Evolutionary conservation across 2,329 filamentous ascomycete species (phyloP).

Genomic region (Exophiala xenobiotica): DNA sequence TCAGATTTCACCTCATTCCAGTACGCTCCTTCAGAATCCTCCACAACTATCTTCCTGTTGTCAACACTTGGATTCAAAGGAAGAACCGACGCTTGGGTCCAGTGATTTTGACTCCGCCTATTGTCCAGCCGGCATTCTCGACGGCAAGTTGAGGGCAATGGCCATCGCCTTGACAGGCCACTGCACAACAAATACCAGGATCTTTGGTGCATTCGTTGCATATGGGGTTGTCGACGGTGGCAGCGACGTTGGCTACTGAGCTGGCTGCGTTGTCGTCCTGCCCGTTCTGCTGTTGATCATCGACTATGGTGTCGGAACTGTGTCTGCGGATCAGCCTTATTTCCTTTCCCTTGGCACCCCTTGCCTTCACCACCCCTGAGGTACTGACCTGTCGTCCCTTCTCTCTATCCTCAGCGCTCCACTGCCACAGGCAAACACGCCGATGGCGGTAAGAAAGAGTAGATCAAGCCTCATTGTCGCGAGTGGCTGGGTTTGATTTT

Average conservation of each 20-base stretch:
- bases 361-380: too few species aligned
- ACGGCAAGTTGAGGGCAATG: slow-evolving; percentile 5
- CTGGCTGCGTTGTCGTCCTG: slow-evolving; percentile 3
- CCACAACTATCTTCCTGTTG: too few species aligned
- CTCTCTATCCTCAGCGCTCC: slow-evolving; percentile 7
- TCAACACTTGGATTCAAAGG: too few species aligned
- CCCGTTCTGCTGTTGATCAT: neutral
- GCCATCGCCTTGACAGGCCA: slow-evolving; percentile 14
- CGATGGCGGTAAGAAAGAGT: slow-evolving; percentile 11
- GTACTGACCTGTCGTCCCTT: slow-evolving; percentile 5
- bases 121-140: slow-evolving; percentile 14
- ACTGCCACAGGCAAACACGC: slow-evolving; percentile 5
- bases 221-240: neutral
- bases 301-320: neutral
- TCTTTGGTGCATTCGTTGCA: slow-evolving; percentile 19
- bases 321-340: neutral
- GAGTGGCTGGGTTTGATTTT: neutral
- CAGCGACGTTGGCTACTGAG: neutral
- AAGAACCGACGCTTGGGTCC: neutral
- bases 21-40: too few species aligned
- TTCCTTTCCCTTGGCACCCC: neutral
- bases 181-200: slow-evolving; percentile 14
- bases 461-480: slow-evolving; percentile 13
- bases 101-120: slow-evolving; percentile 10
- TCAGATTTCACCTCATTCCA: too few species aligned